These are phyloP conservation scores for Entomortierella chlamydospora DNA, from an alignment of 192 early-diverging fungal species.

Conservation along the genomic window DNA sequence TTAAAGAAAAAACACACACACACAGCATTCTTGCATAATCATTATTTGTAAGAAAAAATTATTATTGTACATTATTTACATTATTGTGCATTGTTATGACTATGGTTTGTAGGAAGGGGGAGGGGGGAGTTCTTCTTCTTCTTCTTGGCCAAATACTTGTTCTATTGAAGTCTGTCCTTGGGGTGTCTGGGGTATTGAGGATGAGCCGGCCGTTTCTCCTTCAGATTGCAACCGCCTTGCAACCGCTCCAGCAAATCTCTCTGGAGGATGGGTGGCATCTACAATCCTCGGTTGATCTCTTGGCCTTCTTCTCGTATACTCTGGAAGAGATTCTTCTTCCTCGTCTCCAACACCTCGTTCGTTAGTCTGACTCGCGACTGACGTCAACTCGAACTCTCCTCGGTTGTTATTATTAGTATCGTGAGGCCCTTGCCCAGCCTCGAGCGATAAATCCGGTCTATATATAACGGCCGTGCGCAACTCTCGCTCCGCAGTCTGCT, in stretches of 20 bases:
- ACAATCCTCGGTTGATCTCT: constrained; percentile 15
- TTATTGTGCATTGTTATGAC: too few relatives aligned
- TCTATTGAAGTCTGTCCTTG: too few relatives aligned
- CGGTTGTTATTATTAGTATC: neutral
- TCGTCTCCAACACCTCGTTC: neutral
- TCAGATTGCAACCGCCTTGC: constrained; percentile 9
- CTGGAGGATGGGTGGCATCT: constrained; percentile 5
- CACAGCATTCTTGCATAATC: too few relatives aligned
- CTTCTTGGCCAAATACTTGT: too few relatives aligned
- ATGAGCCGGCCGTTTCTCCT: neutral
- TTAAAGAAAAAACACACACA: too few relatives aligned
- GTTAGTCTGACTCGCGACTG: neutral
- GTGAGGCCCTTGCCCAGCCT: too few relatives aligned
- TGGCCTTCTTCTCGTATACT: constrained; percentile 2
- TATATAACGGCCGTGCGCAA: constrained; percentile 1
- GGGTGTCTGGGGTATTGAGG: neutral
- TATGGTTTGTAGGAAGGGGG: too few relatives aligned
- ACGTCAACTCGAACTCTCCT: neutral
- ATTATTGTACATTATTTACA: too few relatives aligned
- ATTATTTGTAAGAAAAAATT: too few relatives aligned
- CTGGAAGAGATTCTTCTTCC: constrained; percentile 4
- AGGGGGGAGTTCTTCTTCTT: too few relatives aligned
- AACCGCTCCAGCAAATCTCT: constrained; percentile 8
- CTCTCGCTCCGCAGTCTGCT: constrained; percentile 15
- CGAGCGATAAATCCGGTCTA: constrained; percentile 1